phyloP scores from a whole-genome alignment of 495 filamentous ascomycete genomes.

The Penicillium angulare region DNA sequence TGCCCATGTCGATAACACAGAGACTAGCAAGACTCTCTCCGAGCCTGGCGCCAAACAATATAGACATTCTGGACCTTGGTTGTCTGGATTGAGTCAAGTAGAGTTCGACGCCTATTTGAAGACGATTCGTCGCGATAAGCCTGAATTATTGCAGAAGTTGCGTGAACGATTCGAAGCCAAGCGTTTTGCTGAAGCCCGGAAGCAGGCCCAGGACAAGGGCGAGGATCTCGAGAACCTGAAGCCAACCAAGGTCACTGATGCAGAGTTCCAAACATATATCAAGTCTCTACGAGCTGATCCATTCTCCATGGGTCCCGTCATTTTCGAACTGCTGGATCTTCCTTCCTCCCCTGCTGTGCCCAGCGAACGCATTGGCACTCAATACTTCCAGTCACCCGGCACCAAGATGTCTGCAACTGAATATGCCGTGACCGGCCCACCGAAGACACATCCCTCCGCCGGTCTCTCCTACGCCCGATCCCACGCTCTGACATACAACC shows the following conservation, averaged over 20 bases:
- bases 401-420: slow-evolving; percentile 39
- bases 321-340: slow-evolving; percentile 51
- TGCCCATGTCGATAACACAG: slow-evolving; percentile 44
- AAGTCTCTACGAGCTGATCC: slow-evolving; percentile 56
- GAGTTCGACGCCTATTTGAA: slow-evolving; percentile 70
- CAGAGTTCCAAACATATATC: slow-evolving; percentile 59
- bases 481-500: slow-evolving; percentile 66
- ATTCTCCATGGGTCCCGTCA: slow-evolving; percentile 39
- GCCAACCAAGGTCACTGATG: slow-evolving; percentile 52
- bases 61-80: slow-evolving; percentile 68
- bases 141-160: slow-evolving; percentile 63
- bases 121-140: slow-evolving; percentile 56
- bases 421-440: slow-evolving; percentile 63
- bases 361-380: slow-evolving; percentile 31
- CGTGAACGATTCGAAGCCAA: slow-evolving; percentile 41
- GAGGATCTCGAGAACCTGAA: slow-evolving; percentile 31
- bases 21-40: slow-evolving; percentile 30
- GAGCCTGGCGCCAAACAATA: slow-evolving; percentile 37
- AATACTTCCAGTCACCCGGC: slow-evolving; percentile 37
- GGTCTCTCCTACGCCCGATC: slow-evolving; percentile 84
- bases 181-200: slow-evolving; percentile 39
- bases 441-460: slow-evolving; percentile 86
- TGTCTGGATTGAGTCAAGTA: slow-evolving; percentile 68
- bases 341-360: slow-evolving; percentile 42
- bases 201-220: slow-evolving; percentile 49